phyloP scores from a whole-genome alignment of 306 rosid species.

The Nissolia schottii region DNA sequence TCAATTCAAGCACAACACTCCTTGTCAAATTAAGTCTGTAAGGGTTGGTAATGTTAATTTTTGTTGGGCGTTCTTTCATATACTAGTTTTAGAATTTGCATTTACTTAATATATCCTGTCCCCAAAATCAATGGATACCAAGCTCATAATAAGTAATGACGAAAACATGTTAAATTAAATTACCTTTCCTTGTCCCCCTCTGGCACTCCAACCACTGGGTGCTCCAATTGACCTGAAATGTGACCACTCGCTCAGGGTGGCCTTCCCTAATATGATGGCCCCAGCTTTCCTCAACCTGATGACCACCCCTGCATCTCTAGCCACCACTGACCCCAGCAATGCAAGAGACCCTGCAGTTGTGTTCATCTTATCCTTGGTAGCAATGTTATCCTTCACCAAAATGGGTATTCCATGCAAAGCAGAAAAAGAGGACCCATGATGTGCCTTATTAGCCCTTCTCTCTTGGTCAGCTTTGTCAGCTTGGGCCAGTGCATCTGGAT shows the following conservation, averaged over 20 bases:
- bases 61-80: too few relatives aligned
- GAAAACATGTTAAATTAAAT: background rate
- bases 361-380: constrained; percentile 63
- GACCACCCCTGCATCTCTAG: constrained; percentile 65
- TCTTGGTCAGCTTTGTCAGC: constrained; percentile 55
- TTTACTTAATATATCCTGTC: too few relatives aligned
- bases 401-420: constrained; percentile 60
- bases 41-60: too few relatives aligned
- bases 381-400: constrained; percentile 61
- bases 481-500: constrained; percentile 51
- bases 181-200: constrained; percentile 61
- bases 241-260: constrained; percentile 64
- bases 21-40: background rate
- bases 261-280: constrained; percentile 67
- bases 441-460: constrained; percentile 15
- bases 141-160: background rate
- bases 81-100: background rate
- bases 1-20: background rate
- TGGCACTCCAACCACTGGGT: constrained; percentile 54
- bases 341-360: constrained; percentile 68
- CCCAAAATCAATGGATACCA: background rate
- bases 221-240: background rate
- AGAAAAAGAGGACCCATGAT: constrained; percentile 15
- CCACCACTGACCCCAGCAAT: constrained; percentile 53
- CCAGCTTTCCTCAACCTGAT: constrained; percentile 57